Base-by-base conservation (phyloP, 306 rosid species). In the Cucurbita maxima region DNA sequence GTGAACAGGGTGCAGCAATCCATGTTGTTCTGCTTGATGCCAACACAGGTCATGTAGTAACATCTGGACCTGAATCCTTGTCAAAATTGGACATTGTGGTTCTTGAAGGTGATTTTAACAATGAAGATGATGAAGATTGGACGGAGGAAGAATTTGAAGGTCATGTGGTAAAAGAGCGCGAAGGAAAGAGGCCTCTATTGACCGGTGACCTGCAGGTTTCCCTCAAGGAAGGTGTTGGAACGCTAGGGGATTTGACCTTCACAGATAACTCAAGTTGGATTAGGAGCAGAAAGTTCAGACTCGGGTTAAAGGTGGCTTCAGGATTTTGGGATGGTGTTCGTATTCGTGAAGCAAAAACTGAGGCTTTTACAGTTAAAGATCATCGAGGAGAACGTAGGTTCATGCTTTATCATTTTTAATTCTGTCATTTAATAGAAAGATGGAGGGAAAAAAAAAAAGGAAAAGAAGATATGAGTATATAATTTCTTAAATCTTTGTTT, bases 261-360 rank as follows among this genome's bases (percentile, higher is more conserved):
- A 95, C 99, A 0, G 99, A 95, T 84, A 95, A 95, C 79, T 95
- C 99, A 68, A 95, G 99, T 78, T 95, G 99, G 99, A 95, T 95
- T 77, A 84, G 99, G 79, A 95, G 99, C 86, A 92, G 99, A 64
- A 95, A 95, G 76, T 95, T 95, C 84, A 84, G 97, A 85, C 99
- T 95, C 77, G 99, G 99, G 66, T 36, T 91, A 88, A 91, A 81
- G 89, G 87, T 89, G 79, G 80, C 91, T 56, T 71, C 91, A 30
- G 97, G 99, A 13, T 86, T 82, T 84, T 80, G 81, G 54, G 99
- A 89, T 74, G 92, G 96, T 73, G 19, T 89, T 69, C 96, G 85
- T 72, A 77, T 95, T 48, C 96, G 96, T 44, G 97, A 95, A 84
- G 99, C 99, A 67, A 95, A 95, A 80, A 95, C 99, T 64, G 99